Base-by-base conservation (phyloP, 305 asterid species). In the Ajuga reptans region DNA sequence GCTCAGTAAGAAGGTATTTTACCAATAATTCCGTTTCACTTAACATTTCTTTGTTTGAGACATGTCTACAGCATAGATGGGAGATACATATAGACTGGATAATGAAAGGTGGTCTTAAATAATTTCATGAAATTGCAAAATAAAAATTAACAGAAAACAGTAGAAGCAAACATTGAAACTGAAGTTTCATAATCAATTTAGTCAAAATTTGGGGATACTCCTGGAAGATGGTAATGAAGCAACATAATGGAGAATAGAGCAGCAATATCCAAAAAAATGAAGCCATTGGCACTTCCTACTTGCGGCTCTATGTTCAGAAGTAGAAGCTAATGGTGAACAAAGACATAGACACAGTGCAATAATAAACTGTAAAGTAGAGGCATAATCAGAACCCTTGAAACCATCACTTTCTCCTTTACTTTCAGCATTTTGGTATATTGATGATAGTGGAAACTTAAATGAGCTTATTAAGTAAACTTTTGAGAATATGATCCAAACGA, bases 1-100 rank as follows among this genome's bases (percentile, higher is more conserved):
- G 80, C 67, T 49, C 77, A 62, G 64, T 59, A 73, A 67, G 68
- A 71, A 57, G 33, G 54, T 49, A 69, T 9, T 8, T 24, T 61
- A 49, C 74, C 71, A 71, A 34, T 63, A 75, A 27, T 9, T 42
- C 2, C 55, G 33, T 21, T 63, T 70, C 27, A 21, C 64, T 46
- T 56, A 34, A 66, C 24, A 42, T 46, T 21, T 12, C 51, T 63
- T 6, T 43, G 43, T 36, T 14, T 62, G 56, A 72, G 58, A 36
- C 29, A 64, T 66, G 68, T 73, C 54, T 37, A 61, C 43, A 36
- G 37, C 53, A 53, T 24, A 51, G 56, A 59, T 54, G 41, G 12
- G 43, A 65, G 39, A 57, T 42, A 27, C 61, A 42, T 61, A 68
- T 9, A 67, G 49, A 61, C 37, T 31, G 14, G 34, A 59, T 6